These are phyloP conservation scores for Geotrichum candidum DNA, from an alignment of 1,139 yeast species.

Conservation along the genomic window DNA sequence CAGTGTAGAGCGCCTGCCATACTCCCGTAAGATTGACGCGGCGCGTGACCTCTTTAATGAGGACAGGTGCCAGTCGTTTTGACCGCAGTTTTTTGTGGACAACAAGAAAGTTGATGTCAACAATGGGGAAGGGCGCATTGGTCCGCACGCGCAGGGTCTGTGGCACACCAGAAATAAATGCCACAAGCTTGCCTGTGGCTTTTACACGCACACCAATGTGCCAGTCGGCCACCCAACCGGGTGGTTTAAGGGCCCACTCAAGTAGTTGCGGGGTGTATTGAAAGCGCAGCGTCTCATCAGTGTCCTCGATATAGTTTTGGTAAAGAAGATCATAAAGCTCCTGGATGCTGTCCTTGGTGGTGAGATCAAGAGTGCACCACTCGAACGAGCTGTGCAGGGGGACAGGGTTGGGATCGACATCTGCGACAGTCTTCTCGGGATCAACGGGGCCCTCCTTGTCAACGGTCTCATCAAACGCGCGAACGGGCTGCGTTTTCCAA, in stretches of 20 bases:
- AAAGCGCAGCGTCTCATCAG: constrained; percentile 86
- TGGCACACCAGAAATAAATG: constrained; percentile 90
- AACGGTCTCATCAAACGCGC: constrained; percentile 54
- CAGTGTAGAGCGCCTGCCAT: constrained; percentile 97
- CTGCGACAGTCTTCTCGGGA: constrained; percentile 55
- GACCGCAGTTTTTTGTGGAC: constrained; percentile 89
- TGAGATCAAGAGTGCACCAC: constrained; percentile 78
- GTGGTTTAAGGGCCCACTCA: constrained; percentile 90
- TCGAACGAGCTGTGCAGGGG: constrained; percentile 75
- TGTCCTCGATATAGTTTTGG: constrained; percentile 91
- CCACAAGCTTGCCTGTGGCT: constrained; percentile 69
- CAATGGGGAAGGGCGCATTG: constrained; percentile 50
- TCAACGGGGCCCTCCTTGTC: constrained; percentile 82
- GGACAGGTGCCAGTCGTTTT: constrained; percentile 90
- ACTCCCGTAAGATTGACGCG: constrained; percentile 76
- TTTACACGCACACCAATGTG: constrained; percentile 89
- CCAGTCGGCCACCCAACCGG: constrained; percentile 90
- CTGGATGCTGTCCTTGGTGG: constrained; percentile 49
- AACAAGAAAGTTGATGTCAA: constrained; percentile 89
- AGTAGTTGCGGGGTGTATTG: constrained; percentile 79
- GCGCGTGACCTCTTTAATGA: constrained; percentile 90
- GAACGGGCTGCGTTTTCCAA: constrained; percentile 98
- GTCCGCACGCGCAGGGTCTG: constrained; percentile 59
- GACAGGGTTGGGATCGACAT: constrained; percentile 63
- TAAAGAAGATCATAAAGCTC: constrained; percentile 76